A percentile compares a stretch with the other conserved stretches of the same genome.
These are phyloP conservation scores for Solanum bulbocastanum DNA, from an alignment of 257 asterid genomes.

Conservation along the genomic window DNA sequence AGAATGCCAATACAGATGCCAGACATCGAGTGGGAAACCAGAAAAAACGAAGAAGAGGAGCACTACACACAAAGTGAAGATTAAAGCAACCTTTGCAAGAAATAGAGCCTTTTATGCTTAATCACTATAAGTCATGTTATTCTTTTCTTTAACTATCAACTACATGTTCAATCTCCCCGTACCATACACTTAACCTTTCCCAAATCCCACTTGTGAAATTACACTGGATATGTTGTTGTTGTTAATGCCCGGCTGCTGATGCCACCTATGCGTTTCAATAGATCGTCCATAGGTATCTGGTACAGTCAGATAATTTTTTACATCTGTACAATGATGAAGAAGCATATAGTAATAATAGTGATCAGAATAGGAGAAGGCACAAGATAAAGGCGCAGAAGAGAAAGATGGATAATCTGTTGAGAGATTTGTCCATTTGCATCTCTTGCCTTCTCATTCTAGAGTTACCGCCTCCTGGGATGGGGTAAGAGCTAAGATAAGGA, in stretches of 20 bases:
- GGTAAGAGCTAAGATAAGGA: slow-evolving; percentile 40
- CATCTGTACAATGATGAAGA: slow-evolving; percentile 13
- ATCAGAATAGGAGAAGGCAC: slow-evolving; percentile 71
- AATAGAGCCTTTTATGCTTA: not conserved
- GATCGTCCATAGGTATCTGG: not conserved
- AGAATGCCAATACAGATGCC: not conserved
- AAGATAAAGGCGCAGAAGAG: slow-evolving; percentile 57
- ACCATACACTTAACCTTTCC: not conserved
- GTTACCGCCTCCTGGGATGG: slow-evolving; percentile 28
- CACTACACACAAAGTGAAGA: not conserved
- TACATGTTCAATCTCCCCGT: not conserved
- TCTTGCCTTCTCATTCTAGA: slow-evolving; percentile 82
- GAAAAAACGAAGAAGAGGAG: not conserved
- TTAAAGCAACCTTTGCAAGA: not conserved
- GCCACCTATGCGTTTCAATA: not conserved
- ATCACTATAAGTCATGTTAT: not conserved
- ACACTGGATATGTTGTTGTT: not conserved
- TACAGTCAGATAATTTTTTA: slow-evolving; percentile 18
- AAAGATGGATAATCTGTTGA: slow-evolving; percentile 60
- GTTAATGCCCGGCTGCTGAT: not conserved
- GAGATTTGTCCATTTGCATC: slow-evolving; percentile 67
- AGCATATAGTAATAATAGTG: not conserved
- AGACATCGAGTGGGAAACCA: not conserved
- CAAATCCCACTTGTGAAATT: not conserved
- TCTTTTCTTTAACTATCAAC: not conserved